A percentile compares a stretch with the other conserved stretches of the same genome.
phyloP scores from a whole-genome alignment of 495 filamentous ascomycete species.

The Parathielavia hyrcaniae region DNA sequence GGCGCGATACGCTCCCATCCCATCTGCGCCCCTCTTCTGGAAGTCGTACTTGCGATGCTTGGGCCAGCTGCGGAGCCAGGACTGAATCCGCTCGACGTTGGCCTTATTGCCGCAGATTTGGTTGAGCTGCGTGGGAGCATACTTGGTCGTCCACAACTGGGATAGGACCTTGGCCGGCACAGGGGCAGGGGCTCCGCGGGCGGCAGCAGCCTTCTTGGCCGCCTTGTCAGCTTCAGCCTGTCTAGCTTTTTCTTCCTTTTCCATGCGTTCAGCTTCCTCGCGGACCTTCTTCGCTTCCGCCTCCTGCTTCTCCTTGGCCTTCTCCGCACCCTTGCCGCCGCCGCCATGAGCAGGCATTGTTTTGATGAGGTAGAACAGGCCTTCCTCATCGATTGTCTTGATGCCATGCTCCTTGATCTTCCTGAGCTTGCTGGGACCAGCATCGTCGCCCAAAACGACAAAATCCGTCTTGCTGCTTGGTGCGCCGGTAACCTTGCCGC shows the following conservation, averaged over 20 bases:
- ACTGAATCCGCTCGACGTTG: constrained; percentile 80
- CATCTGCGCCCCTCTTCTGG: constrained; percentile 72
- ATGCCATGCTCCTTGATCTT: constrained; percentile 71
- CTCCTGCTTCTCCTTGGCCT: constrained; percentile 72
- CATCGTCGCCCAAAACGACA: constrained; percentile 84
- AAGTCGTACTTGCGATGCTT: constrained; percentile 68
- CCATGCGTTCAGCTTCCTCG: constrained; percentile 75
- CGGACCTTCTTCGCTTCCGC: constrained; percentile 71
- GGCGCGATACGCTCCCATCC: constrained; percentile 67
- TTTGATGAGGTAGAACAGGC: constrained; percentile 80
- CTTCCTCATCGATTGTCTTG: constrained; percentile 90
- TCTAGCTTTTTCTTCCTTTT: constrained; percentile 54
- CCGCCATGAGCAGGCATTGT: constrained; percentile 81
- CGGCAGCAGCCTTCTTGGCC: constrained; percentile 41
- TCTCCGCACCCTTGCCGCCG: constrained; percentile 77
- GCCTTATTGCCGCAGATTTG: constrained; percentile 96
- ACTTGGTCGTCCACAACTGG: constrained; percentile 91
- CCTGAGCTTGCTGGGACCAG: constrained; percentile 87
- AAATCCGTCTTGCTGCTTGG: constrained; percentile 91
- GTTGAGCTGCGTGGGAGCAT: constrained; percentile 72
- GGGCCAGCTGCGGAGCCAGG: constrained; percentile 78
- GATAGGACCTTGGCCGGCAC: constrained; percentile 47
- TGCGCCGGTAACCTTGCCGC: constrained; percentile 78
- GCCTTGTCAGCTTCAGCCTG: constrained; percentile 45
- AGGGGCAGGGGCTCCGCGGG: constrained; percentile 36